These are phyloP conservation scores for Arctium minus DNA, from an alignment of 129 eudicot species.

Conservation along the genomic window DNA sequence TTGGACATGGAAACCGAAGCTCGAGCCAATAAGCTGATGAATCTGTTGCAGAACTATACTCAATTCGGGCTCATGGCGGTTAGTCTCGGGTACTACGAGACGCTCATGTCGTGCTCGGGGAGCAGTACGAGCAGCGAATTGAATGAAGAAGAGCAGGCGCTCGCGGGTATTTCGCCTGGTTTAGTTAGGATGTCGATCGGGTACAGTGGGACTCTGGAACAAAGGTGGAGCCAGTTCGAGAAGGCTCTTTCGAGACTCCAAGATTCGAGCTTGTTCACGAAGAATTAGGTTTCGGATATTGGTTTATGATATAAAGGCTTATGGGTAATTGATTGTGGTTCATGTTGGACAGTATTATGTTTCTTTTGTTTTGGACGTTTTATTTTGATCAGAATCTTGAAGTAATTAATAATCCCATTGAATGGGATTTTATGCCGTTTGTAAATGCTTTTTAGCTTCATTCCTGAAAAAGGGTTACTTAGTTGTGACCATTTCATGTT, in stretches of 20 bases:
- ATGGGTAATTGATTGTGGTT: not conserved
- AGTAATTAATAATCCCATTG: conserved; percentile 1
- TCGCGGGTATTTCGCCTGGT: conserved; percentile 92
- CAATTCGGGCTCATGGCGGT: conserved; percentile 98
- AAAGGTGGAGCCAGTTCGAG: conserved; percentile 91
- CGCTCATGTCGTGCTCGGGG: conserved; percentile 98
- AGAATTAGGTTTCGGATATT: conserved; percentile 20
- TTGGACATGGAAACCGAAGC: conserved; percentile 89
- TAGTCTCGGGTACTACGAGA: conserved; percentile 92
- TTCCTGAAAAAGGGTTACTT: conserved; percentile 8
- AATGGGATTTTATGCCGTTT: not conserved
- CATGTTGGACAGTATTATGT: conserved; percentile 17
- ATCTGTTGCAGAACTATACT: conserved; percentile 54
- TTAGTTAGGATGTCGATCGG: conserved; percentile 93
- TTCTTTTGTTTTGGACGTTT: not conserved
- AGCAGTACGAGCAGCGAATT: conserved; percentile 91
- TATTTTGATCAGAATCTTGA: not conserved
- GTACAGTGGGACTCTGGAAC: conserved; percentile 87
- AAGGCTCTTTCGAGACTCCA: conserved; percentile 63
- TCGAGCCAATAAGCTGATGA: conserved; percentile 65
- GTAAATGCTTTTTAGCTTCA: conserved; percentile 7
- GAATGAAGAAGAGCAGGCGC: conserved; percentile 55
- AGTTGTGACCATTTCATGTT: conserved; percentile 15
- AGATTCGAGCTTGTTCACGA: conserved; percentile 30
- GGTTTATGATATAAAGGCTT: not conserved